Evolutionary conservation across 345 rosid genomes (phyloP).

Genomic region (Rhizophora apiculata): DNA sequence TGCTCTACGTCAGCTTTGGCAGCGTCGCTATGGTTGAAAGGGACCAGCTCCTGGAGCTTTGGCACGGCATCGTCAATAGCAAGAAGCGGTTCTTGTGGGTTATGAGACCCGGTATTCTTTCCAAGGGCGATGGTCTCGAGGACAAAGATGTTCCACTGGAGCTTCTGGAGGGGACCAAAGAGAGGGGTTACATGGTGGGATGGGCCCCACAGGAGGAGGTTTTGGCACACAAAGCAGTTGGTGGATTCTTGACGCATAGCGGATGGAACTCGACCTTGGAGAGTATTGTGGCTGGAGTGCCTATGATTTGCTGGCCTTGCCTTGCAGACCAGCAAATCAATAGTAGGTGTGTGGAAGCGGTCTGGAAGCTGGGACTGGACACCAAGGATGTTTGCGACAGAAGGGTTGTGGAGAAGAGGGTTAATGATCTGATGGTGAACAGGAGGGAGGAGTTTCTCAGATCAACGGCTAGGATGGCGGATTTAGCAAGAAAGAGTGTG

Average conservation of each 20-base stretch:
- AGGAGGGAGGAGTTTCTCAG: conserved; percentile 35
- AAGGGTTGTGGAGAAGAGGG: conserved; percentile 46
- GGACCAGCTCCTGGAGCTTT: conserved; percentile 38
- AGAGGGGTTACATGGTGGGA: conserved; percentile 23
- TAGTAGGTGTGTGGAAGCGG: conserved; percentile 49
- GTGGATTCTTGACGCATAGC: conserved; percentile 63
- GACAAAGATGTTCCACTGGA: conserved; percentile 11
- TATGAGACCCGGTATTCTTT: background rate
- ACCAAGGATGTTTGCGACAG: conserved; percentile 62
- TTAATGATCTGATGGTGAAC: conserved; percentile 54
- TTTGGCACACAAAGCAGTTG: conserved; percentile 41
- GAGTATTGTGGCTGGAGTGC: conserved; percentile 53
- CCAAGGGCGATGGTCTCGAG: background rate
- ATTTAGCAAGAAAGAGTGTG: conserved; percentile 20
- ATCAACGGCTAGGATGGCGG: conserved; percentile 27
- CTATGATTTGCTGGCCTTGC: conserved; percentile 73
- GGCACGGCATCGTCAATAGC: conserved; percentile 45
- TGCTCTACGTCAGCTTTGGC: conserved; percentile 50
- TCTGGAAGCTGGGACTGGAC: conserved; percentile 67
- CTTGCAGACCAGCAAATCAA: conserved; percentile 58
- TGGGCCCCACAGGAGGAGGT: conserved; percentile 53
- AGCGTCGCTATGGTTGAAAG: conserved; percentile 19
- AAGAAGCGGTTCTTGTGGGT: conserved; percentile 46
- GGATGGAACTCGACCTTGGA: conserved; percentile 87
- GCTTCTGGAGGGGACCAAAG: conserved; percentile 20